Conservation (phyloP, 805 yeast species). For the Ogataea trehaloabstinens region DNA sequence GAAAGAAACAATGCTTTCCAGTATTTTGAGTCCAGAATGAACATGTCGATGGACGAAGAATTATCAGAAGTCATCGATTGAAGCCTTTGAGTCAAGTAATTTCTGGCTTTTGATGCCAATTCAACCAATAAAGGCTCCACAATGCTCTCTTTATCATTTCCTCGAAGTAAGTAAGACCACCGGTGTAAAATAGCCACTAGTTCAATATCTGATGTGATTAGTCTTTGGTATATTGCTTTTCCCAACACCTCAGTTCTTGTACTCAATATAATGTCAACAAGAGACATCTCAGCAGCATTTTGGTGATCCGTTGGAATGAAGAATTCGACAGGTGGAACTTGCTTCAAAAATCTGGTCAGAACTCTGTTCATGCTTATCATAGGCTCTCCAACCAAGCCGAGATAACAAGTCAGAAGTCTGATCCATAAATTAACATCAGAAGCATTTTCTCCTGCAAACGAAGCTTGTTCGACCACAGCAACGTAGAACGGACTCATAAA, state of each 20-base stretch:
- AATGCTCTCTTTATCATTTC: constrained; percentile 16
- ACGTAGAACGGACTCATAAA: constrained; percentile 55
- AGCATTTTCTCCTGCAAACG: constrained; percentile 41
- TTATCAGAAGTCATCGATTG: background rate
- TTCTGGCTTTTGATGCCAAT: constrained; percentile 45
- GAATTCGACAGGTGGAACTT: background rate
- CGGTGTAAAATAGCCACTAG: constrained; percentile 44
- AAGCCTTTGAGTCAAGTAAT: constrained; percentile 31
- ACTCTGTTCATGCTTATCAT: constrained; percentile 18
- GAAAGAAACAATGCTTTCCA: constrained; percentile 23
- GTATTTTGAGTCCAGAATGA: constrained; percentile 22
- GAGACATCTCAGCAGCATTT: constrained; percentile 18
- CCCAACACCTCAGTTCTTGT: constrained; percentile 29
- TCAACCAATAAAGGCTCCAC: constrained; percentile 32
- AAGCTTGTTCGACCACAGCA: constrained; percentile 67
- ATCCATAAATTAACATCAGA: constrained; percentile 46
- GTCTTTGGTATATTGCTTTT: constrained; percentile 25
- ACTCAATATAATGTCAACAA: constrained; percentile 35
- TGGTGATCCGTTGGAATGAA: background rate
- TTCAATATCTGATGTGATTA: constrained; percentile 48
- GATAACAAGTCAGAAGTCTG: constrained; percentile 42
- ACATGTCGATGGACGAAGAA: constrained; percentile 6
- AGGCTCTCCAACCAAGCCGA: constrained; percentile 62
- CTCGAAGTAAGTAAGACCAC: constrained; percentile 31
- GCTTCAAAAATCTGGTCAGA: constrained; percentile 15